These are phyloP conservation scores for Nicotiana obtusifolia DNA, from an alignment of 257 asterid genomes.

Conservation along the genomic window DNA sequence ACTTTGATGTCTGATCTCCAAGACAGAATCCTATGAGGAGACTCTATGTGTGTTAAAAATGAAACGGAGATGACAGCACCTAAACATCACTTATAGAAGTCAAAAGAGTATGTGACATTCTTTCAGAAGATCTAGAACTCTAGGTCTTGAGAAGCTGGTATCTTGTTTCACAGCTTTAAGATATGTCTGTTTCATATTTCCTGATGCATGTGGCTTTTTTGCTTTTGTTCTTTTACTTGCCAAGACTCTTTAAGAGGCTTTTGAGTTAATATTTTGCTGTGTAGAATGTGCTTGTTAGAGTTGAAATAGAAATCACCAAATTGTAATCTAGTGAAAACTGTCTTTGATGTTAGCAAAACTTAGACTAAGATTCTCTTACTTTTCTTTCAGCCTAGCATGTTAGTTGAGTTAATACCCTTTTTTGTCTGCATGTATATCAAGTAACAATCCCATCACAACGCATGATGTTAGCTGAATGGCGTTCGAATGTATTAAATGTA, in stretches of 20 bases:
- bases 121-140: background rate
- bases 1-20: constrained; percentile 72
- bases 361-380: background rate
- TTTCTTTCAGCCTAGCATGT: background rate
- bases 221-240: background rate
- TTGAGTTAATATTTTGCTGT: background rate
- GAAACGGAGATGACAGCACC: background rate
- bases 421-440: background rate
- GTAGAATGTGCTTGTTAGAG: constrained; percentile 5
- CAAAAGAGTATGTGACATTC: background rate
- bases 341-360: background rate
- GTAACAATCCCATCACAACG: background rate
- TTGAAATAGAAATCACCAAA: background rate
- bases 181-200: background rate
- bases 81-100: background rate
- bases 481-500: background rate
- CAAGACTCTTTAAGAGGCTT: background rate
- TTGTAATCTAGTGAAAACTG: background rate
- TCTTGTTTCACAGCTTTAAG: background rate
- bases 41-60: constrained; percentile 16
- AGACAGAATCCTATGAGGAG: constrained; percentile 77
- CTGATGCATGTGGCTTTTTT: background rate
- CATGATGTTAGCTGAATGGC: background rate
- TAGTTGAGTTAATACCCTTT: background rate
- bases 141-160: background rate